Conservation (phyloP, 1,284 basidiomycete species). For the Ceratobasidium theobromae region DNA sequence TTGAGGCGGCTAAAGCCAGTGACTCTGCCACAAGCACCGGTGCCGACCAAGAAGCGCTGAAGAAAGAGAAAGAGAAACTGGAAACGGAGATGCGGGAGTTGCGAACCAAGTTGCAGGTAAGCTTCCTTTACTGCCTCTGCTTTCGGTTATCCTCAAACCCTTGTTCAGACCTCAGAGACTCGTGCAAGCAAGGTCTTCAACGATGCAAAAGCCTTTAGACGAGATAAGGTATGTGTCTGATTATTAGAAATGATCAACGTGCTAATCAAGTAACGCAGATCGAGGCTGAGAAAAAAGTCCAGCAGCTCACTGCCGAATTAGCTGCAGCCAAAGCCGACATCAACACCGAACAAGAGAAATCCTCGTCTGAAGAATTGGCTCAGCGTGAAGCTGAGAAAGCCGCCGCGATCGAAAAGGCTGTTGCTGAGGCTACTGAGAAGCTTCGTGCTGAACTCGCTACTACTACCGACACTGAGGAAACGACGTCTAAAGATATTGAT, state of each 20-base stretch:
- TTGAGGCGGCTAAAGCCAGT: slow-evolving; percentile 6
- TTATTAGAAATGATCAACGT: slow-evolving; percentile 40
- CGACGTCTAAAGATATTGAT: slow-evolving; percentile 43
- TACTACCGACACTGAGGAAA: slow-evolving; percentile 38
- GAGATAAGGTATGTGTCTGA: slow-evolving; percentile 44
- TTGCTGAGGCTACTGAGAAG: slow-evolving; percentile 39
- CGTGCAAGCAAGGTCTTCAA: slow-evolving; percentile 41
- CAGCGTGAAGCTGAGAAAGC: slow-evolving; percentile 40
- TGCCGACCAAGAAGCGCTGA: slow-evolving; percentile 1
- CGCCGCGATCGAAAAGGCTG: slow-evolving; percentile 33
- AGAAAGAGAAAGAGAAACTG: slow-evolving; percentile 8
- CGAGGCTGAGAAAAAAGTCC: slow-evolving; percentile 42
- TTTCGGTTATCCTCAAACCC: background rate
- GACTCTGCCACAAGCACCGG: background rate
- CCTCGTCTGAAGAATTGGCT: slow-evolving; percentile 39
- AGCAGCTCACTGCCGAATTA: slow-evolving; percentile 41
- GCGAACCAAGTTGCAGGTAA: slow-evolving; percentile 4
- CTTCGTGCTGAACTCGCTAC: slow-evolving; percentile 36
- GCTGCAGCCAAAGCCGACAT: background rate
- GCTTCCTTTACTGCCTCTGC: background rate
- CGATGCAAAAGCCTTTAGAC: slow-evolving; percentile 41
- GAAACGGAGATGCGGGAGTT: slow-evolving; percentile 1
- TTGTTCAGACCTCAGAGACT: slow-evolving; percentile 40
- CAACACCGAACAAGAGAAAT: background rate
- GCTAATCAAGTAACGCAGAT: slow-evolving; percentile 47